Percentiles rank a stretch among this genome's conserved stretches.
phyloP scores from a whole-genome alignment of 2,329 filamentous ascomycete species.

The Cadophora gregata region DNA sequence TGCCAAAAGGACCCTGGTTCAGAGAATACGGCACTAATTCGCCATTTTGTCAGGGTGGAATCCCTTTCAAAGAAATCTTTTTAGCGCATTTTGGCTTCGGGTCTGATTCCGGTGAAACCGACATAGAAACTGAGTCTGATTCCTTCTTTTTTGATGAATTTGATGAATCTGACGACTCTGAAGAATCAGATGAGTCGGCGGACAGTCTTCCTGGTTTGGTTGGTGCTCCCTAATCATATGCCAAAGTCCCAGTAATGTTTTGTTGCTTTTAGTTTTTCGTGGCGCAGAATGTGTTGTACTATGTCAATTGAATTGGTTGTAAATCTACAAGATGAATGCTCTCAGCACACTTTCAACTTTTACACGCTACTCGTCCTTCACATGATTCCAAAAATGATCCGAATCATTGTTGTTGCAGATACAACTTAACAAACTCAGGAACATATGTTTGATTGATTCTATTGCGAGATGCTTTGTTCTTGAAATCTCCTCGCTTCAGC shows the following conservation, averaged over 20 bases:
- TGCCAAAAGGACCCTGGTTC: background rate
- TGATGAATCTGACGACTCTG: background rate
- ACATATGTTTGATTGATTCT: background rate
- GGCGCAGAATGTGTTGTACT: background rate
- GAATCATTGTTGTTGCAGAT: background rate
- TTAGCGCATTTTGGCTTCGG: background rate
- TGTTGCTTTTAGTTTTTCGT: background rate
- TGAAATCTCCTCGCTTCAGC: background rate
- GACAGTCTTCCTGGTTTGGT: conserved; percentile 4
- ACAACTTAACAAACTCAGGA: background rate
- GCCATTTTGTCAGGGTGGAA: background rate
- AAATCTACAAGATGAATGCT: background rate
- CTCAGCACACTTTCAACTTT: background rate
- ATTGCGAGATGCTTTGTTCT: background rate
- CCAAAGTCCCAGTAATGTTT: background rate
- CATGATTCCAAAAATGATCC: background rate
- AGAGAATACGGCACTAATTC: background rate
- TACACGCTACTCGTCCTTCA: background rate
- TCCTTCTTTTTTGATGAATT: background rate
- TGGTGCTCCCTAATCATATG: background rate
- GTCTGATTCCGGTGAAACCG: background rate
- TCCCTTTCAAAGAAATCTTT: background rate
- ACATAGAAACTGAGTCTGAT: background rate
- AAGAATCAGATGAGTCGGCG: background rate
- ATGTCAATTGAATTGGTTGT: background rate